Evolutionary conservation across 192 early-diverging fungal species (phyloP), one percentile per base, ranked within the genome.

Genomic region (Oehlia diaphana): DNA sequence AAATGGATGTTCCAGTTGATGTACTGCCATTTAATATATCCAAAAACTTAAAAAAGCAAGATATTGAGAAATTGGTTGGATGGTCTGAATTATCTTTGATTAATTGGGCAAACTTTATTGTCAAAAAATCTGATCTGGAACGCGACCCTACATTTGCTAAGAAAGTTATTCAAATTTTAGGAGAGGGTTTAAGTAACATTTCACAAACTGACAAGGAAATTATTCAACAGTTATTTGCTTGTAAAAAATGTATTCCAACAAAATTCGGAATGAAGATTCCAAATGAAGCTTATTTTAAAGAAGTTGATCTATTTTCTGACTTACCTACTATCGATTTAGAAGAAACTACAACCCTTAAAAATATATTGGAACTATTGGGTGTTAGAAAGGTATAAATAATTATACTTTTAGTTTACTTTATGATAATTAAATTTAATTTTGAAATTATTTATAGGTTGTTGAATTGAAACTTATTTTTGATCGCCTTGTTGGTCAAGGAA

Each of bases 381-480:
- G 93, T 96, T n/a, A 86, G 95, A 16, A 94, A 95, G 84, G 89
- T 88, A 82, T 72, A 8, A 61, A 12, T 9, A 33, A 61, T 13
- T n/a, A 4, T 10, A 61, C 39, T 62, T 0, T 76, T 13, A 9
- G 0, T 1, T 19, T 69, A 37, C 31, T 31, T 33, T 53, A 21
- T 53, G 14, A 14, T 14, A 2, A 58, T 58, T 19, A 21, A 58
- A 53, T 14, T 19, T 16, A 14, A 53, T 53, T 7, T 21, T 21
- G 4, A 2, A 53, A 58, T 58, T 58, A 58, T 16, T 4, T 58
- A 72, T 84, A 90, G 86, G 92, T 94, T 79, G 94, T 96, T 13
- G 93, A 96, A 42, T 82, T 97, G 42, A 93, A 95, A 77, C 67
- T 96, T 70, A 88, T 97, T 16, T 96, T 97, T 85, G 91, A 94